Percentiles rank a stretch among this genome's conserved stretches.
These are phyloP conservation scores for Teunomyces atbi DNA, from an alignment of 805 yeast species.

Conservation along the genomic window DNA sequence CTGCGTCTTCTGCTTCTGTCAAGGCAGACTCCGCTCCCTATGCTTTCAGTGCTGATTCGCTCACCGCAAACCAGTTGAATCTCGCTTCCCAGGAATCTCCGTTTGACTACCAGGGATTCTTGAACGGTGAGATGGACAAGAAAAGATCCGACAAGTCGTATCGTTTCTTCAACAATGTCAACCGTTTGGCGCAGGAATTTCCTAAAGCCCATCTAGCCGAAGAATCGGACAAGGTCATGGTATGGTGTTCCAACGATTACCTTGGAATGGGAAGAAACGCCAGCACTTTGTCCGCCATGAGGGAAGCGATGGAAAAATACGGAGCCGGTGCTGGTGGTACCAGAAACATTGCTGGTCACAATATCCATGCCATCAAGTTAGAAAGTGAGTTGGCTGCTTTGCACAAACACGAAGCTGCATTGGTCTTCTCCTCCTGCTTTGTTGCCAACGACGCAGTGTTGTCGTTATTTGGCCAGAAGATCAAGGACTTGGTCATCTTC, in stretches of 20 bases:
- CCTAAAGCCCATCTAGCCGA: constrained; percentile 84
- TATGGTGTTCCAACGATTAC: constrained; percentile 99
- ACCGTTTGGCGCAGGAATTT: constrained; percentile 89
- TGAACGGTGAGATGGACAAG: constrained; percentile 61
- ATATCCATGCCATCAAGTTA: constrained; percentile 79
- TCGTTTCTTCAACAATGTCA: constrained; percentile 95
- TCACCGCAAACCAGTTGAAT: constrained; percentile 23
- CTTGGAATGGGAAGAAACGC: constrained; percentile 89
- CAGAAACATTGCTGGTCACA: constrained; percentile 97
- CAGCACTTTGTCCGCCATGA: constrained; percentile 73
- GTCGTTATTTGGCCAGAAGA: constrained; percentile 84
- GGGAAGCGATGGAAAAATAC: constrained; percentile 74
- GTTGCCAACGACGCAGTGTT: constrained; percentile 97
- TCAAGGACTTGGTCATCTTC: constrained; percentile 86
- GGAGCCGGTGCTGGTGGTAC: constrained; percentile 99
- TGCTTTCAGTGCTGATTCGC: constrained; percentile 26
- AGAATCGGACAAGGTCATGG: constrained; percentile 85
- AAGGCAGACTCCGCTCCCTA: constrained; percentile 35
- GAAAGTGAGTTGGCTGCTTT: constrained; percentile 86
- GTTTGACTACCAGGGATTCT: constrained; percentile 72
- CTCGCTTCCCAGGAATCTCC: constrained; percentile 47
- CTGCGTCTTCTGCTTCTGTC: constrained; percentile 48
- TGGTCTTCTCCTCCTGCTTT: constrained; percentile 92
- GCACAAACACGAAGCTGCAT: constrained; percentile 92
- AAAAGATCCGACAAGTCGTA: constrained; percentile 90